Conservation (phyloP, 129 eudicot species). For the Escallonia rubra region DNA sequence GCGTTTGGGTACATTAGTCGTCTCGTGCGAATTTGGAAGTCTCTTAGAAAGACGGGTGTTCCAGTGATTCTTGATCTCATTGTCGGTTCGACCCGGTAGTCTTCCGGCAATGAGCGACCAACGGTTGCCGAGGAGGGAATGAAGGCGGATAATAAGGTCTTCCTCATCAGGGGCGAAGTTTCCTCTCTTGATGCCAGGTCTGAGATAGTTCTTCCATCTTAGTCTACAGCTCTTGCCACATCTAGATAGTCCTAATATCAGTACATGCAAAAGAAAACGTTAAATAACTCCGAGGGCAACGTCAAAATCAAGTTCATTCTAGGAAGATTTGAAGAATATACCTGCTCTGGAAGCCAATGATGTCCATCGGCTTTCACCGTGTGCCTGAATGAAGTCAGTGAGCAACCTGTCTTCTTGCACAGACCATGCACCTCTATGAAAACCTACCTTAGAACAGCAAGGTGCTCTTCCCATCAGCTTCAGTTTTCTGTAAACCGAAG, state of each 20-base stretch:
- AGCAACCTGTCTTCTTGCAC: slow-evolving; percentile 29
- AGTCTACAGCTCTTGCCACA: slow-evolving; percentile 19
- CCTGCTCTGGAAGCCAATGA: slow-evolving; percentile 39
- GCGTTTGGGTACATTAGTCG: slow-evolving; percentile 5
- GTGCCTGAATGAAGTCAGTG: slow-evolving; percentile 25
- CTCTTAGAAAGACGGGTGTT: slow-evolving; percentile 13
- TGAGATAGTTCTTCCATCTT: slow-evolving; percentile 35
- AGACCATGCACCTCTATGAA: slow-evolving; percentile 36
- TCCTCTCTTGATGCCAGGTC: slow-evolving; percentile 15
- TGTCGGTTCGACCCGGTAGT: slow-evolving; percentile 26
- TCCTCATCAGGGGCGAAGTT: slow-evolving; percentile 13
- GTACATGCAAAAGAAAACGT: background rate
- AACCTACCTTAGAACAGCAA: slow-evolving; percentile 40
- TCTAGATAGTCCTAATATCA: slow-evolving; percentile 15
- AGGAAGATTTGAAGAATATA: background rate
- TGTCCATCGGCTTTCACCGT: slow-evolving; percentile 45
- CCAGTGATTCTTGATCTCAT: slow-evolving; percentile 20
- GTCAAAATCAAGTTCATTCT: background rate
- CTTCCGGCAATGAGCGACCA: slow-evolving; percentile 24
- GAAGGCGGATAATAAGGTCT: slow-evolving; percentile 15
- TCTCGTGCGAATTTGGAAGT: background rate
- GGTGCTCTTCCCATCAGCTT: slow-evolving; percentile 39
- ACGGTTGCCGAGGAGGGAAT: slow-evolving; percentile 20
- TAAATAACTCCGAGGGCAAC: background rate
- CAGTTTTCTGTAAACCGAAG: background rate